phyloP scores from a whole-genome alignment of 257 asterid genomes.

The Rubia yunnanensis region DNA sequence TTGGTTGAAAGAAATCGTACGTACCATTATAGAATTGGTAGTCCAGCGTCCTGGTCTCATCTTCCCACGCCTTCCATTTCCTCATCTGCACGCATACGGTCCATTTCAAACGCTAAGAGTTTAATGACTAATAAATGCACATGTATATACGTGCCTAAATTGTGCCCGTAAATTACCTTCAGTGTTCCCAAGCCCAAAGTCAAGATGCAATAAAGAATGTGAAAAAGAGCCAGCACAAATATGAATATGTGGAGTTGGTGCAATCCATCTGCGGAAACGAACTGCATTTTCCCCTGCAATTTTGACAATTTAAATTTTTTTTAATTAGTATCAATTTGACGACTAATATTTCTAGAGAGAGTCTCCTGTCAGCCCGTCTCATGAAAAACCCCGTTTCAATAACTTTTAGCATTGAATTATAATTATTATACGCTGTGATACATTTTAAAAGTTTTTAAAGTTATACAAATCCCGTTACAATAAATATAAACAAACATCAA shows the following conservation, averaged over 20 bases:
- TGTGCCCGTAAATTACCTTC: conserved; percentile 12
- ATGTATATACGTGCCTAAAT: neutral
- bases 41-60: conserved; percentile 18
- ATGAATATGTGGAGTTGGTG: conserved; percentile 29
- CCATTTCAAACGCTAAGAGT: neutral
- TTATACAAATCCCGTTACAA: too few relatives aligned
- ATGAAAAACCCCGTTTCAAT: too few relatives aligned
- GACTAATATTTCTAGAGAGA: too few relatives aligned
- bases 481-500: too few relatives aligned
- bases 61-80: conserved; percentile 28
- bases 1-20: neutral
- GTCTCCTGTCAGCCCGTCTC: too few relatives aligned
- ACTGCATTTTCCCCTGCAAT: conserved; percentile 22
- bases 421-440: too few relatives aligned
- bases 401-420: too few relatives aligned
- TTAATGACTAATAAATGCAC: too few relatives aligned
- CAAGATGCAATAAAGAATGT: conserved; percentile 18
- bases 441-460: too few relatives aligned
- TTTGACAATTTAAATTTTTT: neutral
- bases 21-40: conserved; percentile 22
- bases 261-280: conserved; percentile 22
- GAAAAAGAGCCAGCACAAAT: conserved; percentile 20
- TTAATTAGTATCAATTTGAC: neutral
- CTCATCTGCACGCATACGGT: conserved; percentile 21
- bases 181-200: conserved; percentile 22